Conservation (phyloP, 345 rosid genomes). For the Odontarrhena argentea region DNA sequence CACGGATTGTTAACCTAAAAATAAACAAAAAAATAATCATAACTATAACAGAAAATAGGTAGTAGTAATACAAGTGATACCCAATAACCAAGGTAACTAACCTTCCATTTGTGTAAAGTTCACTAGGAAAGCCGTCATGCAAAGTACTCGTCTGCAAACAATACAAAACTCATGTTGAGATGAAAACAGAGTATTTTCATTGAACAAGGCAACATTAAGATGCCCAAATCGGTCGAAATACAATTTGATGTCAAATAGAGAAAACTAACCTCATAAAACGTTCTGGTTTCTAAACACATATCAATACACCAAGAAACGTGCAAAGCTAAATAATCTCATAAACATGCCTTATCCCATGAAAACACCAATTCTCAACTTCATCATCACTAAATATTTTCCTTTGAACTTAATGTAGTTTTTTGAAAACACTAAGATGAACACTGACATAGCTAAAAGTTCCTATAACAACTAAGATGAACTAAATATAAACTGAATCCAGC, state of each 20-base stretch:
- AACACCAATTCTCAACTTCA: not conserved
- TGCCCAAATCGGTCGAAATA: not conserved
- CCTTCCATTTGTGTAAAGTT: conserved; percentile 6
- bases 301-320: not conserved
- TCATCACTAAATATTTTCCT: not conserved
- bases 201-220: not conserved
- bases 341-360: not conserved
- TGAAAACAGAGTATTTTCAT: not conserved
- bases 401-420: not conserved
- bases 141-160: conserved; percentile 3
- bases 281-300: not conserved
- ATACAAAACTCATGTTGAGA: not conserved
- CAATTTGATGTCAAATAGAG: not conserved
- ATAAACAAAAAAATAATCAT: not conserved
- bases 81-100: not conserved
- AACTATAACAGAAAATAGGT: not conserved
- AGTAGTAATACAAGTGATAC: not conserved
- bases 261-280: not conserved
- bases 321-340: not conserved
- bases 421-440: not conserved
- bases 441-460: not conserved
- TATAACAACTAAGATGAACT: not conserved
- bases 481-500: not conserved
- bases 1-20: conserved; percentile 8
- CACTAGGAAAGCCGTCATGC: not conserved